Base-by-base conservation (phyloP, 2,329 filamentous ascomycete species). In the Fusarium verrucosum region DNA sequence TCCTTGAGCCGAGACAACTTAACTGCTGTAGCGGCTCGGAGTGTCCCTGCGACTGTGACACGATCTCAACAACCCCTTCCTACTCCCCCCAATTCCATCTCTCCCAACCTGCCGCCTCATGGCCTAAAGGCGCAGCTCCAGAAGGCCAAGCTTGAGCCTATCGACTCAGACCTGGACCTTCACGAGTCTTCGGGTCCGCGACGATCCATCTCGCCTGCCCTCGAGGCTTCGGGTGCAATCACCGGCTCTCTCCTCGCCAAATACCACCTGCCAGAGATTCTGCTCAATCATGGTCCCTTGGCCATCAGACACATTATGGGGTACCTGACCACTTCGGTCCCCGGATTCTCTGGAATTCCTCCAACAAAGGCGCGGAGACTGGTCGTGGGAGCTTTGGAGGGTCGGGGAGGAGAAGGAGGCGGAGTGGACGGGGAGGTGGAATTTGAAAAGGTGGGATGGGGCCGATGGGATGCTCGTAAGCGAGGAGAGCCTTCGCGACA, bases 361-460 rank as follows among this genome's bases (percentile, higher is more conserved):
- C 92, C 92, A 51, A 90, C 92, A 58, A 97, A 97, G 82, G 94
- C 95, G 40, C 87, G 95, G 71, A 87, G 94, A 76, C 81, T 98
- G 58, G 93, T 98, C 7, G 94, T 97, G n/a, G 91, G 90, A 58
- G 94, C 94, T 59, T 80, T 98, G 68, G 94, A 98, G 80, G 91
- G 91, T 70, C 89, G 91, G 70, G 85, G 85, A 69, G 85, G 85
- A 64, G 84, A 87, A 65, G 83, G 84, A 58, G 87, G 87, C 61
- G 85, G 86, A 54, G 75, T 85, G 61, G 83, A 89, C 62, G 89
- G 89, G 67, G 89, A 92, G 69, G 89, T 95, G 71, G 85, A 89
- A 74, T 98, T 96, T 74, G 91, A 96, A 77, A 98, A 98, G 83
- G 92, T 97, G 58, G 94, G 94, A 73, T 98, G 94, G 94, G 95